Conservation (phyloP, 768 basidiomycete species). For the Thelephora ganbajun region DNA sequence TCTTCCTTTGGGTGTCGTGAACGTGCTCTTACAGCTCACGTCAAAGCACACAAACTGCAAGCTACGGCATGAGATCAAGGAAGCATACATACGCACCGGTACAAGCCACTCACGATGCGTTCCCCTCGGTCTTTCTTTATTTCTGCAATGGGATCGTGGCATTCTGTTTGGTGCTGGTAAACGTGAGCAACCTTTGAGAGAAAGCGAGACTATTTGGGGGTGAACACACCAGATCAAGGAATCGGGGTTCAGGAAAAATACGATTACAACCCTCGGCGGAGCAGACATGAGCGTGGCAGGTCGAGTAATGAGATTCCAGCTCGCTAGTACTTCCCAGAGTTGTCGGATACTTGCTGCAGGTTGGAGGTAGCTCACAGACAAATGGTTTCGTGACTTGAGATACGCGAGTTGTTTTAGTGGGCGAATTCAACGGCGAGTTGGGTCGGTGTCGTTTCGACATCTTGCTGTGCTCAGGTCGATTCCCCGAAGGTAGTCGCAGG, state of each 20-base stretch:
- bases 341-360: slow-evolving; percentile 56
- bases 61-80: neutral
- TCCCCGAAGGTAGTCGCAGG: too few relatives aligned
- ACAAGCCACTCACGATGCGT: slow-evolving; percentile 51
- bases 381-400: slow-evolving; percentile 23
- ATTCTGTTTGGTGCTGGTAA: slow-evolving; percentile 67
- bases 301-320: slow-evolving; percentile 73
- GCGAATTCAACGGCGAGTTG: neutral
- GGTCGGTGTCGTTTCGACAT: neutral
- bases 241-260: slow-evolving; percentile 73
- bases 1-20: slow-evolving; percentile 60
- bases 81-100: neutral
- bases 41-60: slow-evolving; percentile 71
- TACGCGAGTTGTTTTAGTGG: neutral
- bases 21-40: slow-evolving; percentile 39
- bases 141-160: slow-evolving; percentile 76
- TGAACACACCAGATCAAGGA: slow-evolving; percentile 63
- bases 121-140: slow-evolving; percentile 68
- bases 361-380: slow-evolving; percentile 69
- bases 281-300: slow-evolving; percentile 75
- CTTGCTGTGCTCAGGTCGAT: too few relatives aligned
- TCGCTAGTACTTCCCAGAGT: slow-evolving; percentile 51
- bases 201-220: neutral
- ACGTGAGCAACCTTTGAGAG: neutral
- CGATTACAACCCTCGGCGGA: slow-evolving; percentile 53